Conservation (phyloP, 179 eudicot species). For the Sideroxylon spinosum region DNA sequence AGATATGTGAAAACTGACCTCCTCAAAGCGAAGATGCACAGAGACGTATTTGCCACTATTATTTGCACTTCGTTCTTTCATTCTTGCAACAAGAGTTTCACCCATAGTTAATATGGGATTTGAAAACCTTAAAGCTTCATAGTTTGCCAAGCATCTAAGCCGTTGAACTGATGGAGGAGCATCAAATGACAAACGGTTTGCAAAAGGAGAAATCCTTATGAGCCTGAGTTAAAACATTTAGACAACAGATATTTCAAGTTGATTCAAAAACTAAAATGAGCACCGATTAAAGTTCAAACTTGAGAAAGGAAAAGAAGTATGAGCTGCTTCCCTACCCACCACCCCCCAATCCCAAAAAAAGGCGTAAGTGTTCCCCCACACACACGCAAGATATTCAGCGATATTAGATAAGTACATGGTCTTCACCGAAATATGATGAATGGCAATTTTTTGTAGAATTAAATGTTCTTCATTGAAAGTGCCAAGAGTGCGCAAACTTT, state of each 20-base stretch:
- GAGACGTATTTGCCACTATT: conserved; percentile 87
- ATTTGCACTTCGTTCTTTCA: conserved; percentile 71
- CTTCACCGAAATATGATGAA: too few relatives aligned
- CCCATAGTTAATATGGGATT: conserved; percentile 64
- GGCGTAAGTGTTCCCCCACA: too few relatives aligned
- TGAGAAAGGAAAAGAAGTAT: not conserved
- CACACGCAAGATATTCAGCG: too few relatives aligned
- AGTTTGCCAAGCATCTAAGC: conserved; percentile 90
- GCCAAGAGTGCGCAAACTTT: too few relatives aligned
- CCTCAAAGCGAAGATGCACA: conserved; percentile 99
- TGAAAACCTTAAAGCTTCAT: conserved; percentile 91
- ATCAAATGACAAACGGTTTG: conserved; percentile 91
- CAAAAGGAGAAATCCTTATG: conserved; percentile 95
- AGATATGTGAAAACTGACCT: conserved; percentile 46
- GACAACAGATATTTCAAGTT: conserved; percentile 1
- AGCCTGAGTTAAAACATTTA: conserved; percentile 44
- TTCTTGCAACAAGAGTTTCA: conserved; percentile 73
- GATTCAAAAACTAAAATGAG: not conserved
- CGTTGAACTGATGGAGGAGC: conserved; percentile 91
- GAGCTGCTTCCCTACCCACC: not conserved
- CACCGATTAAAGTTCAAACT: not conserved
- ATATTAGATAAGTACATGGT: too few relatives aligned
- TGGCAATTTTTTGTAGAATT: too few relatives aligned
- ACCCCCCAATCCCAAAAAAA: too few relatives aligned
- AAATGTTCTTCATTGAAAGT: not conserved